A percentile compares a stretch with the other conserved stretches of the same genome.
phyloP scores from a whole-genome alignment of 495 filamentous ascomycete species.

The Hypomontagnella monticulosa region DNA sequence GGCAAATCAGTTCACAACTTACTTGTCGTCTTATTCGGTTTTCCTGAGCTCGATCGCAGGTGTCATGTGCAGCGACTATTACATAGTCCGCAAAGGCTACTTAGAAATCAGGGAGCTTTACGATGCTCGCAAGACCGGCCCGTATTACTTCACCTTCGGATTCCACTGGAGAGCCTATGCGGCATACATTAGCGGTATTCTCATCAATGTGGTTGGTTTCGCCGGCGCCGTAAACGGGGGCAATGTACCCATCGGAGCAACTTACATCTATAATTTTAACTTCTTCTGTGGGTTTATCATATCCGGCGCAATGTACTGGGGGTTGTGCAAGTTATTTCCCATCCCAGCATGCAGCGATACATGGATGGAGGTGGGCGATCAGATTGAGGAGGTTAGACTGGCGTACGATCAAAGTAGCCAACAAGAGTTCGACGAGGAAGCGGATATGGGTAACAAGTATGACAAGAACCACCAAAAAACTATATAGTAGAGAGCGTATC shows the following conservation, averaged over 20 bases:
- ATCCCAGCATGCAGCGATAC: constrained; percentile 75
- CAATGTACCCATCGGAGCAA: constrained; percentile 75
- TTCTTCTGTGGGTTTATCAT: constrained; percentile 88
- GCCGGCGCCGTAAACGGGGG: constrained; percentile 76
- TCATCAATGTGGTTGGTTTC: constrained; percentile 94
- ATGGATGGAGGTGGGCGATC: constrained; percentile 85
- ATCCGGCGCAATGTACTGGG: constrained; percentile 71
- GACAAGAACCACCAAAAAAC: constrained; percentile 27
- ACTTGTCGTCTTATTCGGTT: constrained; percentile 93
- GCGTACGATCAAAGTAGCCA: constrained; percentile 53
- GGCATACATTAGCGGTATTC: constrained; percentile 84
- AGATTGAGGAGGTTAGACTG: constrained; percentile 62
- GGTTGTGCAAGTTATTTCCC: constrained; percentile 72
- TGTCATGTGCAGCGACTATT: constrained; percentile 91
- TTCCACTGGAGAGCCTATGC: constrained; percentile 85
- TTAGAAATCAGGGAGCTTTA: constrained; percentile 83
- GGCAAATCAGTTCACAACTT: constrained; percentile 93
- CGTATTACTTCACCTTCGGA: constrained; percentile 79
- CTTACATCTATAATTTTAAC: constrained; percentile 89
- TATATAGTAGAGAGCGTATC: constrained; percentile 12
- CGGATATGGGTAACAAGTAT: constrained; percentile 27
- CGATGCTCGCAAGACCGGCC: constrained; percentile 69
- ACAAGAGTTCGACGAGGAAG: constrained; percentile 41
- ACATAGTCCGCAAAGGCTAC: constrained; percentile 85
- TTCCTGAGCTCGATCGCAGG: constrained; percentile 94